phyloP scores from a whole-genome alignment of 176 grass and related monocot genomes.

The Musa troglodytarum region DNA sequence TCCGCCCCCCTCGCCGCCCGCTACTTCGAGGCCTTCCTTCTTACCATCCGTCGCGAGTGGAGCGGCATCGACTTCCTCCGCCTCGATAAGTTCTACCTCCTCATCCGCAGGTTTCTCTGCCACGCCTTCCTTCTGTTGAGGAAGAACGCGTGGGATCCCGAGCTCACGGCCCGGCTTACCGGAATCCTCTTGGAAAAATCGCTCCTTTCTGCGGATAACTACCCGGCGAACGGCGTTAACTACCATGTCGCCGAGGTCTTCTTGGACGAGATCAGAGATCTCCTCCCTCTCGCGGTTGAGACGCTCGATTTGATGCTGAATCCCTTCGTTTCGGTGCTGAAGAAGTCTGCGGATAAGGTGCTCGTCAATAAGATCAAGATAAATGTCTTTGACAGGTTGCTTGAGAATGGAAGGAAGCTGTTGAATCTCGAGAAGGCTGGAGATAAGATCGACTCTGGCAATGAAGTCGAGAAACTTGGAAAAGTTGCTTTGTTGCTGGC shows the following conservation, averaged over 20 bases:
- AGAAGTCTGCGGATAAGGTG: conserved; percentile 54
- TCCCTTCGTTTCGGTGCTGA: conserved; percentile 54
- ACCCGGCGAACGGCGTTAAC: conserved; percentile 22
- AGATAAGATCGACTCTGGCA: conserved; percentile 35
- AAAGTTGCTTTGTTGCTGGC: conserved; percentile 44
- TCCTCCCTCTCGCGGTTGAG: conserved; percentile 40
- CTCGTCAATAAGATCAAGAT: conserved; percentile 59
- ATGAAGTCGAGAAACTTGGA: conserved; percentile 50
- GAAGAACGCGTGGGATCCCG: conserved; percentile 38
- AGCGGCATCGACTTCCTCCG: conserved; percentile 72
- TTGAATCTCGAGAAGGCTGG: conserved; percentile 44
- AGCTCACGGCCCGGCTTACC: conserved; percentile 25
- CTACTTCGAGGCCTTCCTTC: conserved; percentile 52
- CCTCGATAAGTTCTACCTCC: conserved; percentile 93
- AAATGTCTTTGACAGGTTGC: conserved; percentile 49
- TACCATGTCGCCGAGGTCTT: conserved; percentile 82
- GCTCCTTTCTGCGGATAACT: conserved; percentile 24
- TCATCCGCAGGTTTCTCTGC: conserved; percentile 64
- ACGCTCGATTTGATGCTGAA: conserved; percentile 35
- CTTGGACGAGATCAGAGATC: conserved; percentile 56
- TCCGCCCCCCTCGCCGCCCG: conserved; percentile 26
- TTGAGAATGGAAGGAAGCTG: conserved; percentile 32
- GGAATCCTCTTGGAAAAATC: conserved; percentile 38
- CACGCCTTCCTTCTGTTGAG: conserved; percentile 63
- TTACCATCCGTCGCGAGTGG: conserved; percentile 86